Percentiles rank a stretch among this genome's conserved stretches.
Evolutionary conservation across 345 rosid genomes (phyloP).

Genomic region (Lagerstroemia speciosa): DNA sequence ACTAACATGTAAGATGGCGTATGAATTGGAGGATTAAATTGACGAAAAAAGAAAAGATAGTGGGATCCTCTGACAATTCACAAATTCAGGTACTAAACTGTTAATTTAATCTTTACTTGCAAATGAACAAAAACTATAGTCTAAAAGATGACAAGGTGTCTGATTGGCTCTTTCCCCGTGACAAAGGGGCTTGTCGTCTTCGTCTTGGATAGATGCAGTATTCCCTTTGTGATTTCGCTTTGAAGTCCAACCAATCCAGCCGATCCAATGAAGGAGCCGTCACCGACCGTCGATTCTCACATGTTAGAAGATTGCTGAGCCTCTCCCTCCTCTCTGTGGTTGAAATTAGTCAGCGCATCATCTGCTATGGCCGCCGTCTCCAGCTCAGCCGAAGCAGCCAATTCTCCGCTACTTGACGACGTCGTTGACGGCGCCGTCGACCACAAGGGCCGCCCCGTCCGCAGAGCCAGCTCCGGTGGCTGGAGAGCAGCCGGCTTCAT

Average conservation of each 20-base stretch:
- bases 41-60: too few relatives aligned
- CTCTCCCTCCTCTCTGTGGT: not conserved
- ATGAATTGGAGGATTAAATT: too few relatives aligned
- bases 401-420: not conserved
- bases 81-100: too few relatives aligned
- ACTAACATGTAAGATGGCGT: too few relatives aligned
- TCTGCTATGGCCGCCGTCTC: constrained; percentile 2
- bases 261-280: not conserved
- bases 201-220: not conserved
- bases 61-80: too few relatives aligned
- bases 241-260: not conserved
- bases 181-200: not conserved
- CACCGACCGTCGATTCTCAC: not conserved
- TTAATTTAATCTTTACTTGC: too few relatives aligned
- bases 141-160: too few relatives aligned
- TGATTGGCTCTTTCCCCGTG: too few relatives aligned
- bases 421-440: constrained; percentile 22
- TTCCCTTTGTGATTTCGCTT: not conserved
- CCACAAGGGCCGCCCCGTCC: constrained; percentile 18
- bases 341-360: not conserved
- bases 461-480: constrained; percentile 26
- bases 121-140: too few relatives aligned
- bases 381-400: constrained; percentile 21
- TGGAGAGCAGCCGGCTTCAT: constrained; percentile 40
- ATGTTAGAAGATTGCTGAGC: not conserved